Conservation (phyloP, 1,284 basidiomycete species). For the Afroboletus lepidellus region DNA sequence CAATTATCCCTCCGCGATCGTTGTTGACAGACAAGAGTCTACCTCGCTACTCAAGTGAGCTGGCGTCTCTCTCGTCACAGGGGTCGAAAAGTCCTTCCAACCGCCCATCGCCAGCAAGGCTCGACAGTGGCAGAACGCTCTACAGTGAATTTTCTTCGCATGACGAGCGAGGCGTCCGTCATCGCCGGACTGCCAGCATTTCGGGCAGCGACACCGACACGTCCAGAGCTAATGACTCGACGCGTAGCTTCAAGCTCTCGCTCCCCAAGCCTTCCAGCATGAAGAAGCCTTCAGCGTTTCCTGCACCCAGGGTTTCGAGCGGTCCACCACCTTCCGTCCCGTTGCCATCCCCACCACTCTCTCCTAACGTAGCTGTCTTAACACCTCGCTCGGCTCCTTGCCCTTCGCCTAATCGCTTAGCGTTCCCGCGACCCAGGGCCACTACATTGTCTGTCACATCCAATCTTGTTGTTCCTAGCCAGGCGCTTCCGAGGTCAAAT, state of each 20-base stretch:
- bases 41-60: conserved; percentile 18
- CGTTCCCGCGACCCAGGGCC: conserved; percentile 30
- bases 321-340: conserved; percentile 33
- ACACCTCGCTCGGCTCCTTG: conserved; percentile 17
- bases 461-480: conserved; percentile 23
- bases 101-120: conserved; percentile 6
- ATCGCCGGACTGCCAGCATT: conserved; percentile 20
- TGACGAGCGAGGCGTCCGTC: conserved; percentile 22
- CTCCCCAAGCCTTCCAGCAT: conserved; percentile 17
- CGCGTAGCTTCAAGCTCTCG: conserved; percentile 14
- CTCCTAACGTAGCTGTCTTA: conserved; percentile 2
- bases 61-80: conserved; percentile 27
- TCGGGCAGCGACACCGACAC: conserved; percentile 34
- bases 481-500: conserved; percentile 5
- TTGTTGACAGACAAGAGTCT: conserved; percentile 14
- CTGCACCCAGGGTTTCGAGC: conserved; percentile 13
- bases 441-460: conserved; percentile 32
- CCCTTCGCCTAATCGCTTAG: conserved; percentile 22
- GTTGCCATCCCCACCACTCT: conserved; percentile 28
- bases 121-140: conserved; percentile 16
- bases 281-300: conserved; percentile 18
- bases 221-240: conserved; percentile 24
- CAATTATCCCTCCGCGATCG: conserved; percentile 12
- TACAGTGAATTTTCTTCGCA: conserved; percentile 15
- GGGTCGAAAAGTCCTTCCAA: conserved; percentile 20